Base-by-base conservation (phyloP, 371 early-diverging fungal species). In the Nematocida displodere region DNA sequence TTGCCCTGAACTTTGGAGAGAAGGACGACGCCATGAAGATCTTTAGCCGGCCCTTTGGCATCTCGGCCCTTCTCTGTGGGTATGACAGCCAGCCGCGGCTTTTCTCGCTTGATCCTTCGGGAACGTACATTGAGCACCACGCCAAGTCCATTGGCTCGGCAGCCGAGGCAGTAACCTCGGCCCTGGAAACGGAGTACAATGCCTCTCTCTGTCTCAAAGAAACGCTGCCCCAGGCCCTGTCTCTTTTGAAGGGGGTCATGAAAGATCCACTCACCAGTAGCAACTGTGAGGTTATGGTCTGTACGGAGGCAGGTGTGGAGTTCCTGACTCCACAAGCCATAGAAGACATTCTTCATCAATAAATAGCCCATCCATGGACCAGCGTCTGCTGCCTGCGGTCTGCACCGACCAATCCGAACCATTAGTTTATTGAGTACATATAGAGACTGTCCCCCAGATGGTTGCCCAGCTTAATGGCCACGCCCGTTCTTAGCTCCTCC, bases 171-270 rank as follows among this genome's bases (percentile, higher is more conserved):
- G 95, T 97, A 36, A 94, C 95, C 83, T 89, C 91, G 5, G 93
- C 92, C 84, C 86, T 98, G 64, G 92, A 94, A 84, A 91, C 93
- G 82, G 89, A 92, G 24, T 80, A 78, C 64, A 77, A 79, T 22
- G 78, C 89, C 86, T 88, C 89, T 4, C 87, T 92, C 80, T 89
- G 89, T 2, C 81, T 93, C 71, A 85, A 87, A 17, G 92, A 95
- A 81, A 93, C 93, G 1, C 89, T 93, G 77, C 85, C 86, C 2
- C 82, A 92, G 71, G 88, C 93, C 17, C 88, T 96, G 64, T 91
- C 89, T 82, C 91, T 95, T n/a, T 86, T 98, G 44, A 95, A 95
- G 86, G 91, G 93, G 77, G 97, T 95, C 29, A 97, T 98, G 97
- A 97, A 98, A 85, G 99, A 98, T 82, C 95, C 94, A 86, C 87